Conservation (phyloP, 2,329 filamentous ascomycete genomes). For the Colletotrichum sidae region DNA sequence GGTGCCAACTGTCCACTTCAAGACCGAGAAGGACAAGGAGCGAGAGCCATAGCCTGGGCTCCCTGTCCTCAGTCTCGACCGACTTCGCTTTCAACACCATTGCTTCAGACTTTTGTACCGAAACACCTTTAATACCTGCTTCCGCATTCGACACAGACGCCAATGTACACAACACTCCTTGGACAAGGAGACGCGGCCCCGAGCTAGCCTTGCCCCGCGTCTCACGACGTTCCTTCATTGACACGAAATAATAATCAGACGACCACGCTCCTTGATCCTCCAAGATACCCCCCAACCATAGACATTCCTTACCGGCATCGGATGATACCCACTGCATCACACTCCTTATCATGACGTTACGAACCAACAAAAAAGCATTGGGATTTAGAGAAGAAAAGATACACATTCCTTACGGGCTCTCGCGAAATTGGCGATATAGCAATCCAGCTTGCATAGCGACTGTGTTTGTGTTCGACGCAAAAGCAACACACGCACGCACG, state of each 20-base stretch:
- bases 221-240: conserved; percentile 53
- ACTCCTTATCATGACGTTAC: conserved; percentile 49
- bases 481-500: background rate
- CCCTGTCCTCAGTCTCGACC: conserved; percentile 47
- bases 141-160: conserved; percentile 46
- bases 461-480: conserved; percentile 49
- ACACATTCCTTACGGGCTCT: conserved; percentile 37
- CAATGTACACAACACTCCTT: conserved; percentile 50
- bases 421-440: conserved; percentile 35
- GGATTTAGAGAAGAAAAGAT: conserved; percentile 32
- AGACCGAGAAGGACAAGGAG: conserved; percentile 37
- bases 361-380: conserved; percentile 44
- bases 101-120: conserved; percentile 38
- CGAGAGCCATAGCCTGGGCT: conserved; percentile 48
- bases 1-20: conserved; percentile 22
- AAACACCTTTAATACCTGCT: conserved; percentile 43
- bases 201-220: conserved; percentile 40
- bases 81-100: conserved; percentile 38
- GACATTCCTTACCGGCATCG: conserved; percentile 35
- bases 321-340: conserved; percentile 47
- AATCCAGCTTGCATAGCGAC: conserved; percentile 68
- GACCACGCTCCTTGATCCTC: conserved; percentile 47
- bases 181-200: conserved; percentile 40
- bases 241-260: conserved; percentile 16
- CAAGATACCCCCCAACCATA: conserved; percentile 45